Conservation (phyloP, 2,329 filamentous ascomycete genomes). For the Shiraia sp. region DNA sequence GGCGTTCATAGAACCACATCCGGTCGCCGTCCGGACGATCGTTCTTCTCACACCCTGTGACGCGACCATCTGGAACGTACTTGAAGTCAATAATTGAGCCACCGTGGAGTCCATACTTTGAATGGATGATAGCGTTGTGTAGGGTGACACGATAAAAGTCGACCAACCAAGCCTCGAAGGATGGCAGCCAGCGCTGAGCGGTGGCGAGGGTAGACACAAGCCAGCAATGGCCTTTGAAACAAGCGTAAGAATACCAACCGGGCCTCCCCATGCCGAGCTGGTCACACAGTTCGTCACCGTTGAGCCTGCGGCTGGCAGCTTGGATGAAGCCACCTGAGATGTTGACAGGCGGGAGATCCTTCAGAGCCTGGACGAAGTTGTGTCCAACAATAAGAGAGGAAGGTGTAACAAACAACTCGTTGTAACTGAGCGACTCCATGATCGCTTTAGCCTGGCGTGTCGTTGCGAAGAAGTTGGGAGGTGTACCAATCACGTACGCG, state of each 20-base stretch:
- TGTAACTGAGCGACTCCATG: slow-evolving; percentile 5
- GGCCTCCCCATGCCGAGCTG: slow-evolving; percentile 2
- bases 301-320: slow-evolving; percentile 1
- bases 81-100: slow-evolving; percentile 2
- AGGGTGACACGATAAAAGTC: slow-evolving; percentile 1
- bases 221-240: slow-evolving; percentile 7
- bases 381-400: not conserved
- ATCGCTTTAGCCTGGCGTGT: not conserved
- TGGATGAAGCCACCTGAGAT: slow-evolving; percentile 1
- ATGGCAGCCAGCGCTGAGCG: slow-evolving; percentile 1
- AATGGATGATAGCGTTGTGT: slow-evolving; percentile 3
- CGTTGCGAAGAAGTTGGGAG: slow-evolving; percentile 3
- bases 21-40: not conserved
- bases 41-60: slow-evolving; percentile 4
- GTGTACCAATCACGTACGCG: slow-evolving; percentile 2
- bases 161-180: slow-evolving; percentile 2
- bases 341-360: slow-evolving; percentile 2
- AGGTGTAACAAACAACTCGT: not conserved
- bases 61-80: slow-evolving; percentile 1
- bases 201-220: not conserved
- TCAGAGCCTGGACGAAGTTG: slow-evolving; percentile 3
- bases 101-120: slow-evolving; percentile 2
- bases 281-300: slow-evolving; percentile 4
- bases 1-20: slow-evolving; percentile 4
- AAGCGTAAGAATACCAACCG: slow-evolving; percentile 2